Evolutionary conservation across 2,329 filamentous ascomycete genomes (phyloP), one percentile per base, ranked within the genome.

Genomic region (Apiospora saccharicola): DNA sequence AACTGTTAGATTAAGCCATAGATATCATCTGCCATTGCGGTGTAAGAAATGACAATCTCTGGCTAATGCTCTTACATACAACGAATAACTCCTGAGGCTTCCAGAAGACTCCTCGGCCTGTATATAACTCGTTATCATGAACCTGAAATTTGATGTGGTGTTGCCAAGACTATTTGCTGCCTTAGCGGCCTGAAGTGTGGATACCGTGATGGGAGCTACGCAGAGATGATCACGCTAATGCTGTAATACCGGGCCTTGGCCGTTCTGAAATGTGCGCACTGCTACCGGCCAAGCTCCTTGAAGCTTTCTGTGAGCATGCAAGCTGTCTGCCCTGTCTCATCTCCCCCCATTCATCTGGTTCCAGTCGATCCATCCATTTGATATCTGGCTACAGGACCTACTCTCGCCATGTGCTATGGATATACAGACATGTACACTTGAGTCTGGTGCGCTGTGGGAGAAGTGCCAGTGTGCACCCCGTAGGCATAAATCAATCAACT

Each of bases 161-260:
- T 64, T 67, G 72, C 72, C 72, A 73, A 73, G 72, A 43, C 70
- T 44, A 71, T 67, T 73, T 72, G 44, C 8, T 72, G 61, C 68
- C 53, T 75, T 68, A 68, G 14, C n/a, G 49, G 76, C 76, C 76
- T 76, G 3, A 71, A 8, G 22, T 46, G 67, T 70, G 68, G 13
- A 1, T 67, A 67, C 1, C 76, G 72, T 77, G 77, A 74, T 73
- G 47, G 72, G 46, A 77, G 72, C 71, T 78, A 78, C 77, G 77
- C 77, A 34, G 8, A 16, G 0, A 26, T 12, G 16, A 4, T 6
- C 24, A 19, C n/a, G 13, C 34, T 37, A 30, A 41, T 41, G 51
- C n/a, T 6, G 64, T 41, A 46, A 26, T 49, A 69, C n/a, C n/a
- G 30, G 43, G 51, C 51, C 44, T 46, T 34, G 22, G 22, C 53